A percentile compares a stretch with the other conserved stretches of the same genome.
Conservation (phyloP, 2,329 filamentous ascomycete species). For the Aaosphaeria pasadenensis region DNA sequence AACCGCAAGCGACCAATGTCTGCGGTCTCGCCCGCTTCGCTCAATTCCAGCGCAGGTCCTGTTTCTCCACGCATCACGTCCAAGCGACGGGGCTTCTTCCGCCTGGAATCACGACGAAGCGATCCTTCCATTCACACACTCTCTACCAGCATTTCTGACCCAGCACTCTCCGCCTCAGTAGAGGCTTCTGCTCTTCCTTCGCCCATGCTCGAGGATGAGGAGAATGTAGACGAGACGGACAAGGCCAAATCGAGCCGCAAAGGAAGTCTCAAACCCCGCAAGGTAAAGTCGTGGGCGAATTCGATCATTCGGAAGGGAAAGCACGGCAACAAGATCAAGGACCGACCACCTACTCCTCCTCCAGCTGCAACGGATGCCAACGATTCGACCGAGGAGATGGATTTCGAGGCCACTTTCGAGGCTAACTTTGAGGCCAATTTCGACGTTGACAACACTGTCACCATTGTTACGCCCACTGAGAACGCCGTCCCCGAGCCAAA, state of each 20-base stretch:
- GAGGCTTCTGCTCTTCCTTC: constrained; percentile 22
- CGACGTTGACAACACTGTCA: constrained; percentile 41
- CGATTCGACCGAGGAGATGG: constrained; percentile 32
- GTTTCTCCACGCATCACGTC: constrained; percentile 14
- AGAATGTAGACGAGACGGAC: constrained; percentile 41
- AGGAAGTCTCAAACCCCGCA: constrained; percentile 55
- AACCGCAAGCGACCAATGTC: constrained; percentile 37
- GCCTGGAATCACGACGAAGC: constrained; percentile 51
- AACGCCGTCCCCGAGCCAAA: constrained; percentile 18
- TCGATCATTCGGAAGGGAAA: constrained; percentile 64
- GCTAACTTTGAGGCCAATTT: constrained; percentile 35
- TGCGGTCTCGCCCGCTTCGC: constrained; percentile 26
- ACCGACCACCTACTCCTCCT: constrained; percentile 27
- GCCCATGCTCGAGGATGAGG: constrained; percentile 20
- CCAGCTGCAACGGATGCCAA: constrained; percentile 14
- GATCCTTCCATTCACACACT: constrained; percentile 33
- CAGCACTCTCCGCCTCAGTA: constrained; percentile 25
- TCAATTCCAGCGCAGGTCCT: constrained; percentile 14
- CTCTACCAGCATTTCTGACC: constrained; percentile 31
- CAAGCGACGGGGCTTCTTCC: constrained; percentile 39
- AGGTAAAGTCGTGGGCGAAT: constrained; percentile 71
- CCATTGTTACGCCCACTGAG: constrained; percentile 36
- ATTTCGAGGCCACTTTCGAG: constrained; percentile 18
- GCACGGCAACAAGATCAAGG: constrained; percentile 46
- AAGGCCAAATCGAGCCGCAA: constrained; percentile 52